Evolutionary conservation across 768 basidiomycete species (phyloP).

Genomic region (Suillus ampliporus): DNA sequence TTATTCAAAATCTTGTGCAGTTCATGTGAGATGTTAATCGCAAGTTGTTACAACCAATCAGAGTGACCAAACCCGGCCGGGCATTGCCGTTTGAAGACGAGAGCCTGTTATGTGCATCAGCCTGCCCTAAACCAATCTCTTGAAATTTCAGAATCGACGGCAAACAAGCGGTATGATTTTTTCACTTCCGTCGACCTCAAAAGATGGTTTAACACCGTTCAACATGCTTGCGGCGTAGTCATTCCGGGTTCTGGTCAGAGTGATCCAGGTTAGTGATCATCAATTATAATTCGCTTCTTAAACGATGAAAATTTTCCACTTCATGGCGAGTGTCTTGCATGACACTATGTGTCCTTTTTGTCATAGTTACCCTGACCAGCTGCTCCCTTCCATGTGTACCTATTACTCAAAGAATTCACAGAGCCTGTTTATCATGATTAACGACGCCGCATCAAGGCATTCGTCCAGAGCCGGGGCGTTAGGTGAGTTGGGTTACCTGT

Average conservation of each 20-base stretch:
- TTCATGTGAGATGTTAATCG: background rate
- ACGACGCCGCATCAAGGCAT: background rate
- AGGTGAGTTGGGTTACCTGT: conserved; percentile 22
- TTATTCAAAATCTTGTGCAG: background rate
- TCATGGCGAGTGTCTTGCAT: conserved; percentile 56
- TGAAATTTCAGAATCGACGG: background rate
- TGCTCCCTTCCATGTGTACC: conserved; percentile 14
- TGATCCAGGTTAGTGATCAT: background rate
- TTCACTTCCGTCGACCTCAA: background rate
- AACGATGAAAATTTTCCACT: conserved; percentile 61
- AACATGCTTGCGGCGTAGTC: background rate
- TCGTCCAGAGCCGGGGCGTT: background rate
- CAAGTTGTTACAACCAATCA: background rate
- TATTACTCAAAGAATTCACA: conserved; percentile 15
- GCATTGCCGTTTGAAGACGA: background rate
- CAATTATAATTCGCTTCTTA: background rate
- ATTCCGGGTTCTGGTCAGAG: background rate
- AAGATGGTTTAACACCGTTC: background rate
- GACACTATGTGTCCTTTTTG: conserved; percentile 66
- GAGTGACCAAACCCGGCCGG: too few species aligned
- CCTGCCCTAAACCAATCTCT: conserved; percentile 6
- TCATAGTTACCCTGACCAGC: conserved; percentile 95
- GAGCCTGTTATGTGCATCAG: too few species aligned
- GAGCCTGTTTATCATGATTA: background rate
- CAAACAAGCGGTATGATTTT: background rate